A percentile compares a stretch with the other conserved stretches of the same genome.
Conservation (phyloP, 139 green algal genomes). For the Chlamydomonas eustigma region DNA sequence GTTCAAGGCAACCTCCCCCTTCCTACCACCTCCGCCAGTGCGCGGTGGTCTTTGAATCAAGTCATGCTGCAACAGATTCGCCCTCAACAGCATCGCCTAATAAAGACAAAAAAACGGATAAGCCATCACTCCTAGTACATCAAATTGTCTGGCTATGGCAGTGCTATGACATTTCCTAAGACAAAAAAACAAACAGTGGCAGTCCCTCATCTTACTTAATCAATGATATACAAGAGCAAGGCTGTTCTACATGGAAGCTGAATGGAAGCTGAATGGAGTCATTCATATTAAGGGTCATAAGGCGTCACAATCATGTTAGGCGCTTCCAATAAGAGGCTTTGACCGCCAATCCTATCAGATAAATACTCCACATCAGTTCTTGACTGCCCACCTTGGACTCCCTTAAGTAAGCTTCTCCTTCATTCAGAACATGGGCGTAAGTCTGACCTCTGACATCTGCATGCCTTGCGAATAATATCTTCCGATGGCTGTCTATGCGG, state of each 20-base stretch:
- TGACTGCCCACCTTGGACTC: slow-evolving; percentile 41
- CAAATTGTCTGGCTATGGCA: too few species aligned
- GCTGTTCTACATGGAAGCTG: too few species aligned
- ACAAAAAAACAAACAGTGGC: too few species aligned
- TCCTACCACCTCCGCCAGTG: too few species aligned
- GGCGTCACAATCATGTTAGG: background rate
- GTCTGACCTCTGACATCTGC: slow-evolving; percentile 66
- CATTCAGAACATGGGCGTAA: slow-evolving; percentile 52
- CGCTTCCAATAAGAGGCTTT: background rate
- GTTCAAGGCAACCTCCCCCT: too few species aligned
- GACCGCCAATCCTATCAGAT: background rate
- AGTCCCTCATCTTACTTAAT: too few species aligned
- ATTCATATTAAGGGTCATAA: too few species aligned
- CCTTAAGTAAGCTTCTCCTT: slow-evolving; percentile 59
- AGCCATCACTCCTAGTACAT: too few species aligned
- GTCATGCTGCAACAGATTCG: slow-evolving; percentile 13
- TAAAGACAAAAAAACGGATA: too few species aligned
- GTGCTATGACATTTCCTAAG: too few species aligned
- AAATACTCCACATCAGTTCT: background rate
- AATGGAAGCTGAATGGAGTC: too few species aligned
- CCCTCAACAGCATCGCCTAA: slow-evolving; percentile 14
- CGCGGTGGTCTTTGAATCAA: slow-evolving; percentile 11
- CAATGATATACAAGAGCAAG: too few species aligned
- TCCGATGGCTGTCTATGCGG: slow-evolving; percentile 80
- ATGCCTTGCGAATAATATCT: slow-evolving; percentile 70